Evolutionary conservation across 805 yeast genomes (phyloP).

Genomic region (Scheffersomyces ergatensis): DNA sequence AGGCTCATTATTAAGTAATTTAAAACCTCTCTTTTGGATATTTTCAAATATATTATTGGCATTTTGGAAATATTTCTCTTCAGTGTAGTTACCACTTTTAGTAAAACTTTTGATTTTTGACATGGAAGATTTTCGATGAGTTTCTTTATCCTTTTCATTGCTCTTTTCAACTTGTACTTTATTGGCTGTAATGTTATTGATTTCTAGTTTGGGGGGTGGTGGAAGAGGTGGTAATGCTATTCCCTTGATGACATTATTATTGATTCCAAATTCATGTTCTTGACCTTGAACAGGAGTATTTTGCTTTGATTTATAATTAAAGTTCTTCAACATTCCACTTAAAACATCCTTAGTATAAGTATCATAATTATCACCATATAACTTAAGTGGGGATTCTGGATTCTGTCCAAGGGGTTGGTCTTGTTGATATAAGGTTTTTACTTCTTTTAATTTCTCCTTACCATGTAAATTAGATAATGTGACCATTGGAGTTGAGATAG

Average conservation of each 20-base stretch:
- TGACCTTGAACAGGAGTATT: slow-evolving; percentile 7
- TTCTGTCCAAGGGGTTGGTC: slow-evolving; percentile 12
- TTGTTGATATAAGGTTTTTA: slow-evolving; percentile 5
- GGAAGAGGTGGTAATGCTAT: not conserved
- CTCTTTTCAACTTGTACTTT: not conserved
- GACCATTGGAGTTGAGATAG: slow-evolving; percentile 37
- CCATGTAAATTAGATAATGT: slow-evolving; percentile 10
- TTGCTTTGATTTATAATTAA: slow-evolving; percentile 10
- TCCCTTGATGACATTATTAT: not conserved
- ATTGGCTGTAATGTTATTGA: not conserved
- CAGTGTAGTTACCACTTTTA: slow-evolving; percentile 29
- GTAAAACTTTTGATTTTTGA: slow-evolving; percentile 30
- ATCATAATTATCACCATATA: slow-evolving; percentile 37
- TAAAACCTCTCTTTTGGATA: slow-evolving; percentile 33
- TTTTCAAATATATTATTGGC: slow-evolving; percentile 39
- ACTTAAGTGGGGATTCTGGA: slow-evolving; percentile 41
- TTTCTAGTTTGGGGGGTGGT: not conserved
- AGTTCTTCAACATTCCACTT: slow-evolving; percentile 21
- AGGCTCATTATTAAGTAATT: slow-evolving; percentile 3
- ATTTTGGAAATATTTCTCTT: slow-evolving; percentile 33
- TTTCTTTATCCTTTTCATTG: not conserved
- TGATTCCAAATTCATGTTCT: not conserved
- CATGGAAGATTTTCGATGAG: slow-evolving; percentile 11
- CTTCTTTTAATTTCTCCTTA: not conserved
- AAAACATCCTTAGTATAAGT: slow-evolving; percentile 38